A percentile compares a stretch with the other conserved stretches of the same genome.
These are phyloP conservation scores for Cystofilobasidium capitatum DNA, from an alignment of 768 basidiomycete species.

Conservation along the genomic window DNA sequence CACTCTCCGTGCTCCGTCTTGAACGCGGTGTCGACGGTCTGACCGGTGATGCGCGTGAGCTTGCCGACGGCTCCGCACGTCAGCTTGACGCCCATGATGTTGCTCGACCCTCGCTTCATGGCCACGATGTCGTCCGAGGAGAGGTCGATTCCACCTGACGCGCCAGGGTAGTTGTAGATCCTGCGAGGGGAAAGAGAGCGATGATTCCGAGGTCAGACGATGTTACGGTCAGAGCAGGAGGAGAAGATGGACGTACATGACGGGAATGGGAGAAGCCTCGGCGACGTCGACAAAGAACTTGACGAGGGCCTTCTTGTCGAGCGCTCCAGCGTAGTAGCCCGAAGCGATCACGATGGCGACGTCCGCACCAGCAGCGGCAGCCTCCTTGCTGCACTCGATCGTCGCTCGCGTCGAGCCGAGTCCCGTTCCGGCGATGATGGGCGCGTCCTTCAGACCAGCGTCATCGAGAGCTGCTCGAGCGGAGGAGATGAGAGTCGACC, in stretches of 20 bases:
- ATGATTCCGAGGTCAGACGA: too few species aligned
- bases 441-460: conserved; percentile 51
- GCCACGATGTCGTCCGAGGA: conserved; percentile 79
- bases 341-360: conserved; percentile 10
- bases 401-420: conserved; percentile 75
- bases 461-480: conserved; percentile 63
- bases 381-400: conserved; percentile 61
- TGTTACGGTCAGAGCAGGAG: background rate
- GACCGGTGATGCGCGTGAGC: conserved; percentile 51
- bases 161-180: conserved; percentile 72
- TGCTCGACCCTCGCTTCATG: conserved; percentile 63
- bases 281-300: conserved; percentile 67
- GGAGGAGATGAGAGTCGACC: conserved; percentile 53
- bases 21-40: background rate
- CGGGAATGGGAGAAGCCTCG: conserved; percentile 70
- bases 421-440: conserved; percentile 66
- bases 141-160: conserved; percentile 78
- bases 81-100: conserved; percentile 77
- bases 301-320: conserved; percentile 61
- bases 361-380: conserved; percentile 66
- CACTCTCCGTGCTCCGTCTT: conserved; percentile 4
- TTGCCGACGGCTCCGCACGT: conserved; percentile 91
- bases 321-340: conserved; percentile 65
- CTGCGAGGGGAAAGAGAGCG: background rate
- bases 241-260: conserved; percentile 43